A percentile compares a stretch with the other conserved stretches of the same genome.
Evolutionary conservation across 2,329 filamentous ascomycete genomes (phyloP).

Genomic region (Chaetomiaceae sp.): DNA sequence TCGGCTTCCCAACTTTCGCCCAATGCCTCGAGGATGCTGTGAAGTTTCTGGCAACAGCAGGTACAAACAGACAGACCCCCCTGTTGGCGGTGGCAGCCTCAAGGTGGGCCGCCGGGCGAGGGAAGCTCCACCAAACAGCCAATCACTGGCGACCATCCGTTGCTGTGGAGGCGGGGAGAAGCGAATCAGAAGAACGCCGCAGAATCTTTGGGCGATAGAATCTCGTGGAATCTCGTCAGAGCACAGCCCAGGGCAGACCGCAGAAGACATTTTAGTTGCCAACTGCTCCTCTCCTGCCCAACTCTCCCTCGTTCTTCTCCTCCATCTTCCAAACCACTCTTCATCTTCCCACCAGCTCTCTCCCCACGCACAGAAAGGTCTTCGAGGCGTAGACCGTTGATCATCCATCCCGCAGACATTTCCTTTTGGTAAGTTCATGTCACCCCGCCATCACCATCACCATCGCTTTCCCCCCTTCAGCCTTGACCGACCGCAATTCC

Average conservation of each 20-base stretch:
- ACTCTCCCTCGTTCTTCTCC: slow-evolving; percentile 15
- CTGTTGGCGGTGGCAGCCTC: slow-evolving; percentile 19
- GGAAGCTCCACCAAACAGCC: slow-evolving; percentile 13
- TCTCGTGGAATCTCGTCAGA: slow-evolving; percentile 31
- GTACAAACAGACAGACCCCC: not conserved
- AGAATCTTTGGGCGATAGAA: slow-evolving; percentile 32
- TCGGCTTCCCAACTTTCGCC: too few species aligned
- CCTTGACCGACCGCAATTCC: slow-evolving; percentile 10
- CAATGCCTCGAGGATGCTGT: slow-evolving; percentile 7
- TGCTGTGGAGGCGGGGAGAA: slow-evolving; percentile 25
- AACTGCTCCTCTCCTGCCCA: slow-evolving; percentile 19
- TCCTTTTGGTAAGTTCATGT: slow-evolving; percentile 22
- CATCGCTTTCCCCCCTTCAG: slow-evolving; percentile 18
- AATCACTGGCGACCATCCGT: slow-evolving; percentile 18
- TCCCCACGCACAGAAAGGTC: slow-evolving; percentile 4
- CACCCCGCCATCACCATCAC: not conserved
- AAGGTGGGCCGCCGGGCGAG: slow-evolving; percentile 17
- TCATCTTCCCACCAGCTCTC: slow-evolving; percentile 8
- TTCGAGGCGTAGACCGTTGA: slow-evolving; percentile 19
- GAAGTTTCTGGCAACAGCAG: slow-evolving; percentile 12
- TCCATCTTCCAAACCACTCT: slow-evolving; percentile 20
- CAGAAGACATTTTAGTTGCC: slow-evolving; percentile 32
- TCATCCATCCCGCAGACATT: not conserved
- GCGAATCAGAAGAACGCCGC: slow-evolving; percentile 26
- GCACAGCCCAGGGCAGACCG: slow-evolving; percentile 28